These are phyloP conservation scores for Macadamia integrifolia DNA, from an alignment of 164 flowering plant species.

Conservation along the genomic window DNA sequence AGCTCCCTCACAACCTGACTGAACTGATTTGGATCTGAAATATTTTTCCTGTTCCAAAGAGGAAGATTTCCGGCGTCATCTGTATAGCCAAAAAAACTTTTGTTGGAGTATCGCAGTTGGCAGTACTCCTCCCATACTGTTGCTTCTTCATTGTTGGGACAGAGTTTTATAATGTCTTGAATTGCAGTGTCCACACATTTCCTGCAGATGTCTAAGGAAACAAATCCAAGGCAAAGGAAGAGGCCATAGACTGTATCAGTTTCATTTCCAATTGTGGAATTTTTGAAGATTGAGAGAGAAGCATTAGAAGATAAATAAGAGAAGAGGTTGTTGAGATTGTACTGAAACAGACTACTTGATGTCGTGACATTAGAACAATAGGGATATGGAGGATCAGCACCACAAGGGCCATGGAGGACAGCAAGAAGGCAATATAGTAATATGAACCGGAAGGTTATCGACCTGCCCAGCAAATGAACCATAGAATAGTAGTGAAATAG, in stretches of 20 bases:
- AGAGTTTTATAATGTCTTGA: not conserved
- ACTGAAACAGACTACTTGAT: not conserved
- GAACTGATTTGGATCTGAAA: conserved; percentile 17
- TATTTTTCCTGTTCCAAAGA: not conserved
- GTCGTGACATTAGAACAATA: not conserved
- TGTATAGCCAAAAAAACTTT: not conserved
- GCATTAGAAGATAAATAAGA: not conserved
- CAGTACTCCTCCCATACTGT: not conserved
- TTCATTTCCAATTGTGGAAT: not conserved
- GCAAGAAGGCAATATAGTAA: not conserved
- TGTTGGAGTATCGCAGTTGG: not conserved
- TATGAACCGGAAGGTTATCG: not conserved
- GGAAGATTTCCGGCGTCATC: conserved; percentile 11
- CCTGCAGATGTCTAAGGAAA: not conserved
- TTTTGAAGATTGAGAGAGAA: not conserved
- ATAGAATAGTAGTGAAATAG: not conserved
- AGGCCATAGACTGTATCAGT: not conserved
- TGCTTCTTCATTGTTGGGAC: not conserved
- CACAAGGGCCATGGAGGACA: not conserved
- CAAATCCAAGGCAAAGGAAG: not conserved
- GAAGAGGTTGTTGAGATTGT: not conserved
- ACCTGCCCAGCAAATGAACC: not conserved
- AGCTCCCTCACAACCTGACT: conserved; percentile 6
- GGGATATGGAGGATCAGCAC: not conserved
- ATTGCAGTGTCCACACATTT: not conserved